These are phyloP conservation scores for Daphne laureola DNA, from an alignment of 441 rosid species.

Conservation along the genomic window DNA sequence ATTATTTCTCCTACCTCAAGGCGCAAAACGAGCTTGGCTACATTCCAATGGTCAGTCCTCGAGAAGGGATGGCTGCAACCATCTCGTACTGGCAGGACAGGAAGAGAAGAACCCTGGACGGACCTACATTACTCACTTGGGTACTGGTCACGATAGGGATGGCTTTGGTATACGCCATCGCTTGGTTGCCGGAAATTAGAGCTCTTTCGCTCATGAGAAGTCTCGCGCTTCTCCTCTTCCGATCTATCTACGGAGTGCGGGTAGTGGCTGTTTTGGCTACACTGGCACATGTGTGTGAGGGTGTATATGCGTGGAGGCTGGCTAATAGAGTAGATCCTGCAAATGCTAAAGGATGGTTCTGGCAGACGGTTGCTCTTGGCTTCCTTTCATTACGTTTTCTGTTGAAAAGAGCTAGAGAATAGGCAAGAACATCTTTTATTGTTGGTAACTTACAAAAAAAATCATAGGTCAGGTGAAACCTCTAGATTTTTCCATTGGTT, in stretches of 20 bases:
- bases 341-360: slow-evolving; percentile 82
- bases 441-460: too few relatives aligned
- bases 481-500: too few relatives aligned
- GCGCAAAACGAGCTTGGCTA: slow-evolving; percentile 90
- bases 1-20: slow-evolving; percentile 82
- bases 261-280: slow-evolving; percentile 28
- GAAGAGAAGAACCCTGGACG: slow-evolving; percentile 65
- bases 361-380: slow-evolving; percentile 80
- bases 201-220: slow-evolving; percentile 55
- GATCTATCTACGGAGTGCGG: slow-evolving; percentile 39
- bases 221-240: slow-evolving; percentile 42
- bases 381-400: slow-evolving; percentile 54
- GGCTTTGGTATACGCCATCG: slow-evolving; percentile 36
- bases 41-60: slow-evolving; percentile 70
- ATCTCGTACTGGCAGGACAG: slow-evolving; percentile 69
- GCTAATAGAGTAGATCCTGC: slow-evolving; percentile 68
- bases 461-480: too few relatives aligned
- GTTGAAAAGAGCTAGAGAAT: slow-evolving; percentile 48
- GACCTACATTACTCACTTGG: slow-evolving; percentile 71
- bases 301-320: slow-evolving; percentile 51
- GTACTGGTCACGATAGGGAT: slow-evolving; percentile 43
- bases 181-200: slow-evolving; percentile 65
- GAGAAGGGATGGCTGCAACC: slow-evolving; percentile 87
- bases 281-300: slow-evolving; percentile 49
- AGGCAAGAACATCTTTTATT: not conserved